phyloP scores from a whole-genome alignment of 176 grass and related monocot genomes.

The Triticum turgidum region DNA sequence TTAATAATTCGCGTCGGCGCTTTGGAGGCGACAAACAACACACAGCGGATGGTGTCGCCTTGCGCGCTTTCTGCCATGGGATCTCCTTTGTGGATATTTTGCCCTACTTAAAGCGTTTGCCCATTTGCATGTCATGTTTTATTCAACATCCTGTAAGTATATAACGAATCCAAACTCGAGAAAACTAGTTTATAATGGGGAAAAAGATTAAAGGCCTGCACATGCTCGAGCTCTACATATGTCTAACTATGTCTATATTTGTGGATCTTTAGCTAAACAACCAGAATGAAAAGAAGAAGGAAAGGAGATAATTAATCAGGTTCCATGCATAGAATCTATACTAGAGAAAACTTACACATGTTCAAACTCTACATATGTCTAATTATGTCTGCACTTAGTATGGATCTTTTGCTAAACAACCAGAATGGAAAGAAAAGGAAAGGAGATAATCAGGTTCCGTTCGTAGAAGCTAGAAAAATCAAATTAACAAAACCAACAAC shows the following conservation, averaged over 20 bases:
- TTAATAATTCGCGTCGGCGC: constrained; percentile 30
- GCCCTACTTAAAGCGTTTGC: constrained; percentile 19
- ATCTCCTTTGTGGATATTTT: constrained; percentile 49
- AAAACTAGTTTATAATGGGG: not conserved
- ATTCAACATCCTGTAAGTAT: constrained; percentile 11
- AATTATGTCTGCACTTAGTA: not conserved
- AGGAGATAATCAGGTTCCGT: not conserved
- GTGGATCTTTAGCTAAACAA: not conserved
- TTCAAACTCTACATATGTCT: constrained; percentile 13
- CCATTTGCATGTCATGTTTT: constrained; percentile 26
- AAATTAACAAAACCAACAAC: not conserved
- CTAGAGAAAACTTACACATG: not conserved
- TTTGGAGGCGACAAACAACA: constrained; percentile 35
- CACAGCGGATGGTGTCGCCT: constrained; percentile 17
- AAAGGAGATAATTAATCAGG: not conserved
- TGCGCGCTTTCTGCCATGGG: constrained; percentile 45
- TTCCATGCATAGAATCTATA: not conserved
- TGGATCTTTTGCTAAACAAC: not conserved
- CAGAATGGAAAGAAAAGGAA: not conserved
- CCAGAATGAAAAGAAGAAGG: not conserved
- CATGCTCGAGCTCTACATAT: constrained; percentile 33
- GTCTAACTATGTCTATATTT: not conserved
- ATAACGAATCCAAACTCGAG: constrained; percentile 10
- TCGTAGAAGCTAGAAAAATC: not conserved
- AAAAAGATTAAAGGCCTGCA: not conserved